Evolutionary conservation across 2,329 filamentous ascomycete genomes (phyloP).

Genomic region (Arthrobotrys sinensis): DNA sequence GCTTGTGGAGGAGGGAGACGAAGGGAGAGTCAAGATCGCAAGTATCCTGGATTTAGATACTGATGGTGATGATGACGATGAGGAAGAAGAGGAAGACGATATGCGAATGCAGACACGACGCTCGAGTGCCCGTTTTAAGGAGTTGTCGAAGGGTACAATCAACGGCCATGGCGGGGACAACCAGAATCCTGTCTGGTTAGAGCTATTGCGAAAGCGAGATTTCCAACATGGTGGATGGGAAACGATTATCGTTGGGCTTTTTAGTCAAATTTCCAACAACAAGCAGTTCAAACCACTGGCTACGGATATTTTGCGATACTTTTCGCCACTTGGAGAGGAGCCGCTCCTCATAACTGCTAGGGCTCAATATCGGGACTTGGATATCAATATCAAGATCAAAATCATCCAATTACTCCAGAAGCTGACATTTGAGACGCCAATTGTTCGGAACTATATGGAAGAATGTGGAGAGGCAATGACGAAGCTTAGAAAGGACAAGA

Average conservation of each 20-base stretch:
- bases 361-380: slow-evolving; percentile 80
- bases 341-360: slow-evolving; percentile 82
- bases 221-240: slow-evolving; percentile 94
- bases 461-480: slow-evolving; percentile 96
- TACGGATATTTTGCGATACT: slow-evolving; percentile 82
- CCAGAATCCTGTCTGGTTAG: slow-evolving; percentile 81
- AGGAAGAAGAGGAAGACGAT: slow-evolving; percentile 74
- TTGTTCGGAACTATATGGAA: slow-evolving; percentile 89
- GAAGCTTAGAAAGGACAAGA: slow-evolving; percentile 92
- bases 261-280: slow-evolving; percentile 86
- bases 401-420: slow-evolving; percentile 88
- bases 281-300: slow-evolving; percentile 79
- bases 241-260: slow-evolving; percentile 85
- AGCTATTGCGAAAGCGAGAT: slow-evolving; percentile 84
- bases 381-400: slow-evolving; percentile 85
- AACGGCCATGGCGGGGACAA: slow-evolving; percentile 59
- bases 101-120: slow-evolving; percentile 67
- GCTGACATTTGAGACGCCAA: slow-evolving; percentile 87
- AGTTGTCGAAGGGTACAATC: slow-evolving; percentile 47
- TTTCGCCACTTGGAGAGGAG: slow-evolving; percentile 84
- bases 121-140: slow-evolving; percentile 63
- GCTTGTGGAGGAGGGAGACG: slow-evolving; percentile 83
- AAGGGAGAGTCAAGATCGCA: slow-evolving; percentile 83
- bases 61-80: slow-evolving; percentile 77
- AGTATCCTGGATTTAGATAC: slow-evolving; percentile 74